Evolutionary conservation across 202 grass and related monocot genomes (phyloP).

Genomic region (Zoysia matrella): DNA sequence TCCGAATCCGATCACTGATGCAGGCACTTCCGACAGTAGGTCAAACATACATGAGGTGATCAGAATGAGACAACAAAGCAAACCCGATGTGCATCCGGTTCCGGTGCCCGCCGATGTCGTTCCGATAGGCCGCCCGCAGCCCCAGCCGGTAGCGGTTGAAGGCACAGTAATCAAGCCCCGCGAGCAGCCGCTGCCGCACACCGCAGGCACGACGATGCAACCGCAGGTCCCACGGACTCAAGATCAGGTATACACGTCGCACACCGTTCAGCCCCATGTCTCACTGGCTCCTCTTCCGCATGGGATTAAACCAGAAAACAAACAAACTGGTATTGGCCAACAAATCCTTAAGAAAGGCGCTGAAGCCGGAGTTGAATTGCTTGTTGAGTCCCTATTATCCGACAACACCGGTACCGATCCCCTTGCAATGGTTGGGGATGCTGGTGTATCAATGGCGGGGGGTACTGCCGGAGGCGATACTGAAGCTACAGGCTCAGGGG

Average conservation of each 20-base stretch:
- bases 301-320: not conserved
- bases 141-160: not conserved
- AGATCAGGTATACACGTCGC: no score
- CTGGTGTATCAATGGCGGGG: not conserved
- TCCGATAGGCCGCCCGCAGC: not conserved
- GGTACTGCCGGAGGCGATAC: no score
- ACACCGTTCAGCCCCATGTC: not conserved
- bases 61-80: not conserved
- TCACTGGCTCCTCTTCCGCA: not conserved
- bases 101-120: not conserved
- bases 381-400: no score
- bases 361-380: not conserved
- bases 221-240: constrained; percentile 16
- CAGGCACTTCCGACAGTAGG: not conserved
- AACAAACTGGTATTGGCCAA: not conserved
- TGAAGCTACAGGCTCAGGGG: not conserved
- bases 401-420: no score
- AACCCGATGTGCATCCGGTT: not conserved
- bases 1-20: constrained; percentile 4
- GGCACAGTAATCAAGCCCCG: not conserved
- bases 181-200: not conserved
- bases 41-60: not conserved
- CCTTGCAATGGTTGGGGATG: not conserved
- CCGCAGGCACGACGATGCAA: not conserved
- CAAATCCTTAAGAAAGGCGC: not conserved